Evolutionary conservation across 352 stramenopile genomes (phyloP), one percentile per base, ranked within the genome.

Genomic region (Globisporangium carolinianum): DNA sequence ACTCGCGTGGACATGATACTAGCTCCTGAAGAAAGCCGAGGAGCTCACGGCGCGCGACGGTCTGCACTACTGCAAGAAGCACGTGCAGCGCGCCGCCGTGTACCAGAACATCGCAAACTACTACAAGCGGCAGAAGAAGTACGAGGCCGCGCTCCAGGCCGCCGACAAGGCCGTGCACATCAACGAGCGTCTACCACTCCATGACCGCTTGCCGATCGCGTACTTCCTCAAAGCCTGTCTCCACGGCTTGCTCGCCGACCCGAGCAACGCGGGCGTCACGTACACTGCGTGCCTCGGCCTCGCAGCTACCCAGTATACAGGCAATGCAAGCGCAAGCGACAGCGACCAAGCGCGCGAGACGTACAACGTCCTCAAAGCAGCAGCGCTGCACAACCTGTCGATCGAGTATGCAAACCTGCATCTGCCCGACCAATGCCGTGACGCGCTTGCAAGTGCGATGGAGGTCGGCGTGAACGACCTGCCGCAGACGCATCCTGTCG

Each of bases 101-200:
- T 87, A 84, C 46, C 75, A 87, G 37, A 77, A 77, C 35, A 65
- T 89, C 11, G 75, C 79, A 3, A 82, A 79, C 43, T 77, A 89
- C 61, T 89, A 84, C 75, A 89, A 87, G 67, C 85, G 80, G 60
- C 75, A 83, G 58, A 87, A 87, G 54, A 89, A 89, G 42, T 75
- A 81, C 15, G 73, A 89, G 38, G 79, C 76, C 5, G 76, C 76
- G 7, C 66, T 89, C 1, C 79, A 89, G 58, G 69, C 61, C 7
- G 72, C 71, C 1, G 66, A 77, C 6, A 89, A 89, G 46, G 78
- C 79, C 7, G 75, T 86, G 10, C 68, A 63, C 5, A 76, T 83
- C 64, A 87, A 85, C 56, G 69, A 78, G 49, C 86, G 86, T 47
- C 66, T 89, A 4, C 48, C 69, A 11, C 48, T 63, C 3, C 67